phyloP scores from a whole-genome alignment of 768 basidiomycete species.

The Boletus subparvulus region DNA sequence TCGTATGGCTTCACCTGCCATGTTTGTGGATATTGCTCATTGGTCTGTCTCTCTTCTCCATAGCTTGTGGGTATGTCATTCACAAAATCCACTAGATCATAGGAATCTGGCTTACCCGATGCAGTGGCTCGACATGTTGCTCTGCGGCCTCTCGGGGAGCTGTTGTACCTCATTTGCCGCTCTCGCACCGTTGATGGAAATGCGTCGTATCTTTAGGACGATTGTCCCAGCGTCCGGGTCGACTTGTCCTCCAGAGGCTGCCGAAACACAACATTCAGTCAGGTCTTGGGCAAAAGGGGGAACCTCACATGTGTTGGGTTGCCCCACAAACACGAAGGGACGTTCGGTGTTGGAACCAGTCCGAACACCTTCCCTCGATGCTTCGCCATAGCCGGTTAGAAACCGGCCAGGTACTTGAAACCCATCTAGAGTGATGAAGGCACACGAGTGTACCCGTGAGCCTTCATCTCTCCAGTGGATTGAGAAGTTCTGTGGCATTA shows the following conservation, averaged over 20 bases:
- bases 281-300: not conserved
- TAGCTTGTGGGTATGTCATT: constrained; percentile 40
- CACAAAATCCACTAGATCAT: not conserved
- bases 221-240: constrained; percentile 50
- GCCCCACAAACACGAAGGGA: constrained; percentile 58
- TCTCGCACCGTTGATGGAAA: constrained; percentile 32
- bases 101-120: constrained; percentile 41
- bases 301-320: constrained; percentile 38
- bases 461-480: constrained; percentile 68
- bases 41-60: constrained; percentile 41
- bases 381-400: constrained; percentile 53
- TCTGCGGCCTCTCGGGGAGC: constrained; percentile 43
- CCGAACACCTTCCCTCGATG: constrained; percentile 54
- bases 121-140: constrained; percentile 40
- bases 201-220: constrained; percentile 44
- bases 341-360: constrained; percentile 50
- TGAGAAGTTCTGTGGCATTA: constrained; percentile 46
- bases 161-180: constrained; percentile 44
- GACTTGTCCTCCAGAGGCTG: constrained; percentile 21
- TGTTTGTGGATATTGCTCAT: constrained; percentile 46
- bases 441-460: constrained; percentile 50
- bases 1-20: constrained; percentile 56
- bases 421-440: constrained; percentile 66
- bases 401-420: constrained; percentile 62
- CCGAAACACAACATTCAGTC: not conserved